A percentile compares a stretch with the other conserved stretches of the same genome.
Conservation (phyloP, 805 yeast species). For the Saccharomyces kudriavzevii region DNA sequence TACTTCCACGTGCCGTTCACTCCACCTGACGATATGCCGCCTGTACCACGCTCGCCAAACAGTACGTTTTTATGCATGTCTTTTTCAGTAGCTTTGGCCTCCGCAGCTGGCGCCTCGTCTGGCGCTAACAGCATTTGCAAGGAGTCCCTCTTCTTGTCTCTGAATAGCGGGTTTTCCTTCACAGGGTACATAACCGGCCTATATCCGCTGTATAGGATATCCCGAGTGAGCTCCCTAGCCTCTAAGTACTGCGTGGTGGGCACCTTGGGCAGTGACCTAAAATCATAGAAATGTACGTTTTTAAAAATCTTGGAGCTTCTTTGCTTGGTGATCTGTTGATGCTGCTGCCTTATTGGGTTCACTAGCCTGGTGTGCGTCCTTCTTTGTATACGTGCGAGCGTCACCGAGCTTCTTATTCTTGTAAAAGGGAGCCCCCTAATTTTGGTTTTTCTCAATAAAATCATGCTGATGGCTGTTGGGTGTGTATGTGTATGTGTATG, state of each 20-base stretch:
- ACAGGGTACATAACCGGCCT: slow-evolving; percentile 29
- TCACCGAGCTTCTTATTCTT: neutral
- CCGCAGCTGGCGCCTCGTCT: neutral
- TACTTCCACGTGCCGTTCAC: slow-evolving; percentile 28
- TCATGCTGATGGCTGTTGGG: neutral
- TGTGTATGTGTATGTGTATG: neutral
- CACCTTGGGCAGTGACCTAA: slow-evolving; percentile 25
- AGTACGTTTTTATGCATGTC: slow-evolving; percentile 4
- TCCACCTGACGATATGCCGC: slow-evolving; percentile 27
- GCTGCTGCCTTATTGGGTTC: neutral
- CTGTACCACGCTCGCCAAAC: slow-evolving; percentile 23
- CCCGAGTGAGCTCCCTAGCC: slow-evolving; percentile 20
- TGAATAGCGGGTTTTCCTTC: slow-evolving; percentile 26
- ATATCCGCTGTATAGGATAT: slow-evolving; percentile 29
- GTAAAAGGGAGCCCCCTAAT: neutral
- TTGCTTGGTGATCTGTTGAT: slow-evolving; percentile 1
- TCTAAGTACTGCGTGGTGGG: slow-evolving; percentile 29
- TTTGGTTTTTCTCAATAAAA: neutral
- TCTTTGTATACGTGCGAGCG: neutral
- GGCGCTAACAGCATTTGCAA: neutral
- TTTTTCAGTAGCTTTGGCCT: neutral
- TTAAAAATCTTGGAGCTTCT: neutral
- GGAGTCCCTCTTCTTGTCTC: slow-evolving; percentile 8
- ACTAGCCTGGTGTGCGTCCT: neutral
- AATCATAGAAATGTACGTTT: slow-evolving; percentile 7